Base-by-base conservation (phyloP, 257 asterid genomes). In the Paulownia fortunei region DNA sequence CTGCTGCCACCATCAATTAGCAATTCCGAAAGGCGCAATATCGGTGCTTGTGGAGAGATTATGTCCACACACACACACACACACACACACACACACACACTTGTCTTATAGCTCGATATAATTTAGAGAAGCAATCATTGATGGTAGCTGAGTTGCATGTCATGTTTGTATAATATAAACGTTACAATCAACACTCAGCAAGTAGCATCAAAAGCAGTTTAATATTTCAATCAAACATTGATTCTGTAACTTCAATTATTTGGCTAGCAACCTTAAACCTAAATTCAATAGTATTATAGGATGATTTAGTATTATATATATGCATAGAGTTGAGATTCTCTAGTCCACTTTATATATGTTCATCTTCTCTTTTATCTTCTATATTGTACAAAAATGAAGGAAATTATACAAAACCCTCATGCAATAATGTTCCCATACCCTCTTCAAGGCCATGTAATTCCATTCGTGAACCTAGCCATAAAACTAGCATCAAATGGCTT, bases 361-460 rank as follows among this genome's bases (percentile, higher is more conserved):
- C 16, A 19, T 16, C 8, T 7, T 26, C 65, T 7, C n/a, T n/a
- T n/a, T n/a, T n/a, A n/a, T n/a, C n/a, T 9, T 59, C 6, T 9
- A 5, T 1, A 6, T 21, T 2, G 5, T 6, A 32, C 15, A 71
- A 73, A 21, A 34, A 83, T 78, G 86, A 55, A 52, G 2, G 55
- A 79, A 3, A 55, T 13, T 0, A 55, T 10, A 26, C 63, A 49
- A 61, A 83, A 79, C 30, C 78, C 81, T 16, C 85, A 84, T 66
- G 85, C 82, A 61, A 21, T 86, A 34, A 63, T 86, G 74, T 16
- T 86, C 36, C 62, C 88, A 34, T 82, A 72, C 71, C 88, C 87
- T 27, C 79, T 83, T 8, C 90, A 86, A 76, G 90, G 88, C 66
- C 90, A 86, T 37, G 79, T 86, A 12, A 82, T 73, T 51, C 90